Evolutionary conservation across 2,329 filamentous ascomycete species (phyloP).

Genomic region (Lachnellula occidentalis): DNA sequence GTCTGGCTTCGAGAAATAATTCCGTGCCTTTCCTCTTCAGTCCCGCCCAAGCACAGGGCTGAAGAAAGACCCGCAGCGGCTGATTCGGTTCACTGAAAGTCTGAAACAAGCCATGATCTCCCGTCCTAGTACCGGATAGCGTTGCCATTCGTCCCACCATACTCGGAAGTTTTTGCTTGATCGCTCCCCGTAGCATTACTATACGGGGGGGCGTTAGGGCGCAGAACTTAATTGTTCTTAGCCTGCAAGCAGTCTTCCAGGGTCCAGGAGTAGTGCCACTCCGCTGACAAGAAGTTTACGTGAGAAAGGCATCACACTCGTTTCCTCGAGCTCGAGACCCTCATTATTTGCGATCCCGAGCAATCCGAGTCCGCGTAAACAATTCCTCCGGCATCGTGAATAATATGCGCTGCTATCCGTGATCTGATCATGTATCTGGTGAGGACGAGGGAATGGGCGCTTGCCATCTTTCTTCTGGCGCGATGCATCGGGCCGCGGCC

Average conservation of each 20-base stretch:
- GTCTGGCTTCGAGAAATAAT: neutral
- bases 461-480: conserved; percentile 9
- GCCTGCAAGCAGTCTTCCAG: too few species aligned
- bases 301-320: too few species aligned
- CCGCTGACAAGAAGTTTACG: too few species aligned
- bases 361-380: neutral
- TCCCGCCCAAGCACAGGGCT: neutral
- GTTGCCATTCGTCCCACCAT: neutral
- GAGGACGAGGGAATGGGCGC: conserved; percentile 10
- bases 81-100: neutral
- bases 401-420: conserved; percentile 8
- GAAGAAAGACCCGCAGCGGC: neutral
- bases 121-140: neutral
- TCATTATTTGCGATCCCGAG: neutral
- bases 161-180: neutral
- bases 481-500: conserved; percentile 2
- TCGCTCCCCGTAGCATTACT: too few species aligned
- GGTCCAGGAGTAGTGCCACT: too few species aligned
- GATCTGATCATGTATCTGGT: conserved; percentile 19
- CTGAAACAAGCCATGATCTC: neutral
- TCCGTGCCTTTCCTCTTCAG: neutral
- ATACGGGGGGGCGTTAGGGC: too few species aligned
- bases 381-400: neutral
- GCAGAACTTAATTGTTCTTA: too few species aligned
- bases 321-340: neutral